Evolutionary conservation across 306 rosid genomes (phyloP).

Genomic region (Cucurbita ficifolia): DNA sequence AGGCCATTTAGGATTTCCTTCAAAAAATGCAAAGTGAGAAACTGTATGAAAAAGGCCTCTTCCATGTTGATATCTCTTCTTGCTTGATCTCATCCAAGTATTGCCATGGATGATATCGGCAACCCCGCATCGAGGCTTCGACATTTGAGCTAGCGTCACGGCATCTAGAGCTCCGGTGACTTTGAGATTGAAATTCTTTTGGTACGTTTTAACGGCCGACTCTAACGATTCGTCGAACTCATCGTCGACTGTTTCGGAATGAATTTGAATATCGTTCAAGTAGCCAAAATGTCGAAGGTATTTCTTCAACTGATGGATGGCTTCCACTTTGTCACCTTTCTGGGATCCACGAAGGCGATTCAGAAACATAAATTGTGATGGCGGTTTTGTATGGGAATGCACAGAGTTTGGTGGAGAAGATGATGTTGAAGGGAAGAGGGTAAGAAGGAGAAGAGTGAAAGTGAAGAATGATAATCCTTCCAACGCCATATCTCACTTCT

Average conservation of each 20-base stretch:
- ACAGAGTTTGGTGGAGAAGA: neutral
- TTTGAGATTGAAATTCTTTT: slow-evolving; percentile 12
- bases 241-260: neutral
- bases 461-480: neutral
- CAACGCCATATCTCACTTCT: slow-evolving; percentile 2
- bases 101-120: slow-evolving; percentile 16
- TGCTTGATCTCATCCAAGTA: slow-evolving; percentile 13
- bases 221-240: slow-evolving; percentile 23
- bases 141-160: slow-evolving; percentile 18
- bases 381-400: neutral
- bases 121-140: slow-evolving; percentile 30
- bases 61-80: neutral
- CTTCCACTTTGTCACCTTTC: slow-evolving; percentile 23
- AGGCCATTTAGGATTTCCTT: slow-evolving; percentile 7
- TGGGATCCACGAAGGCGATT: slow-evolving; percentile 15
- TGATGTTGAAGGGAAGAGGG: neutral
- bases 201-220: slow-evolving; percentile 25
- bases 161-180: slow-evolving; percentile 15
- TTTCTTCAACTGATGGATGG: slow-evolving; percentile 19
- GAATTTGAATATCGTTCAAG: neutral
- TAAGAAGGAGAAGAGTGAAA: neutral
- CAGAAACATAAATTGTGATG: slow-evolving; percentile 16
- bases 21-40: slow-evolving; percentile 10
- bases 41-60: neutral
- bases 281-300: slow-evolving; percentile 24